These are phyloP conservation scores for Gracilaria vermiculophylla DNA, from an alignment of 23 red algal genomes.

Conservation along the genomic window DNA sequence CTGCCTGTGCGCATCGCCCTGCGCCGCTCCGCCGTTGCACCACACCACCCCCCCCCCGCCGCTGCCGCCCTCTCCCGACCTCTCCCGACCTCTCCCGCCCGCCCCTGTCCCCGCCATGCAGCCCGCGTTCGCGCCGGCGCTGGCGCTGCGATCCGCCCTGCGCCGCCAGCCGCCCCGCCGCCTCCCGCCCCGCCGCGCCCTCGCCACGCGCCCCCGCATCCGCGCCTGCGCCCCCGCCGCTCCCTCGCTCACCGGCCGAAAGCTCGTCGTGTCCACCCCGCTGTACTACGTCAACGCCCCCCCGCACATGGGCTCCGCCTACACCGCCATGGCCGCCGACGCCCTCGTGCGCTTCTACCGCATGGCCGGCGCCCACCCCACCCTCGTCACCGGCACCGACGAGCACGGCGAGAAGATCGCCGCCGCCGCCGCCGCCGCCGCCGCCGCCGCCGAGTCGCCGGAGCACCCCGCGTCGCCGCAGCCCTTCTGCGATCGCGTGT, in stretches of 20 bases:
- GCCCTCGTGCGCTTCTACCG: conserved; percentile 86
- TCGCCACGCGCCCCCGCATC: too few species aligned
- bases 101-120: background rate
- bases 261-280: conserved; percentile 78
- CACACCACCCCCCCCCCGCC: too few species aligned
- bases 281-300: conserved; percentile 95
- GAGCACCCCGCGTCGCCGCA: background rate
- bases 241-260: background rate
- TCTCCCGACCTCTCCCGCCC: background rate
- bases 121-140: background rate
- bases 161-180: background rate
- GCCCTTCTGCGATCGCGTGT: conserved; percentile 75
- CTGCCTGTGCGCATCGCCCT: too few species aligned
- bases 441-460: background rate
- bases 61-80: too few species aligned
- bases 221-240: too few species aligned
- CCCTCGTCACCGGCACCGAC: conserved; percentile 90
- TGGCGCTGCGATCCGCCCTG: background rate
- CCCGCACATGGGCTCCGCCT: conserved; percentile 95
- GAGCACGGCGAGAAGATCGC: conserved; percentile 99
- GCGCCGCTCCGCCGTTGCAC: too few species aligned
- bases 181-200: too few species aligned
- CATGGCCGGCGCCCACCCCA: conserved; percentile 33
- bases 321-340: conserved; percentile 94
- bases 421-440: conserved; percentile 58